These are phyloP conservation scores for Neurospora sp. DNA, from an alignment of 495 filamentous ascomycete genomes.

Conservation along the genomic window DNA sequence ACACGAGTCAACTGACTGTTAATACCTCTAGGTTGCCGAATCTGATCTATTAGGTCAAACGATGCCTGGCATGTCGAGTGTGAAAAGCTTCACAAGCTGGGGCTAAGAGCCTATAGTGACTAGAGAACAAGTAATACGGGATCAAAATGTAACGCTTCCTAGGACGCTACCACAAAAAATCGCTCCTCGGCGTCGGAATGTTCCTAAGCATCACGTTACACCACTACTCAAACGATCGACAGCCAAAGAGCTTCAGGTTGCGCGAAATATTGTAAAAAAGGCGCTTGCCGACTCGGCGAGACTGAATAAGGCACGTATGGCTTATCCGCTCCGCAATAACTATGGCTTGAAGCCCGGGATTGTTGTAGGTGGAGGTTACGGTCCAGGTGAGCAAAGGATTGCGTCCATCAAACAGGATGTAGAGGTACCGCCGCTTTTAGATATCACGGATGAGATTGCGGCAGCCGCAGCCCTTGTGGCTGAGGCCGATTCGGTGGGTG, in stretches of 20 bases:
- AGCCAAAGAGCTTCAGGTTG: background rate
- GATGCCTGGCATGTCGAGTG: no score
- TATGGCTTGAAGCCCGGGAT: background rate
- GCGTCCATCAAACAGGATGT: background rate
- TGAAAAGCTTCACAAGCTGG: background rate
- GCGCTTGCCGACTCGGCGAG: background rate
- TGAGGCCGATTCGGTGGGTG: slow-evolving; percentile 12
- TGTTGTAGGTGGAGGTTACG: background rate
- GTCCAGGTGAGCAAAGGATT: background rate
- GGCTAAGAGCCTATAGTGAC: background rate
- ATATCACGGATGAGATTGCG: slow-evolving; percentile 21
- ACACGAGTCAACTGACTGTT: no score
- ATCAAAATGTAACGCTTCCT: background rate
- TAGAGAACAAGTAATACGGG: background rate
- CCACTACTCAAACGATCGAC: background rate
- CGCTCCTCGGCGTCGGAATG: background rate
- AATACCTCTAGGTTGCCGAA: no score
- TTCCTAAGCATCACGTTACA: background rate
- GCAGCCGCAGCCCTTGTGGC: slow-evolving; percentile 22
- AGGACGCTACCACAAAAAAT: background rate
- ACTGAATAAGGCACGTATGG: background rate
- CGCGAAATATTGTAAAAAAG: background rate
- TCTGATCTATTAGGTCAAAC: no score
- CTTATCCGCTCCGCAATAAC: background rate
- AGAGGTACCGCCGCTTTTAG: slow-evolving; percentile 14